Evolutionary conservation across 352 stramenopile genomes (phyloP).

Genomic region (Phytophthora hybrid): DNA sequence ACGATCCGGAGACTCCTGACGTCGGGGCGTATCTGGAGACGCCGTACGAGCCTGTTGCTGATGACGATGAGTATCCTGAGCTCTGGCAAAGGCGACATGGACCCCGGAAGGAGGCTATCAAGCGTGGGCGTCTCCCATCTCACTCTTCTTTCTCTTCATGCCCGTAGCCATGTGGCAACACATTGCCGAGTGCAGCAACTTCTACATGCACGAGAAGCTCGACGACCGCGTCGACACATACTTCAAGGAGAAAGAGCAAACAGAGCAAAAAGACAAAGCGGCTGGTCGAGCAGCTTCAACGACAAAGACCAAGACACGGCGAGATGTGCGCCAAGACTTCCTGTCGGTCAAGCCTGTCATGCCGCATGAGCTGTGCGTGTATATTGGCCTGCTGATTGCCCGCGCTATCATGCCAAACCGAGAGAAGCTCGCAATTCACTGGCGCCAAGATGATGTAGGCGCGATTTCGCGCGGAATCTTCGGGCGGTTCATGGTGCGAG

Average conservation of each 20-base stretch:
- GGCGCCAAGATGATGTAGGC: background rate
- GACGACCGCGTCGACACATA: slow-evolving; percentile 11
- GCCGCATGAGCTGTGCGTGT: slow-evolving; percentile 9
- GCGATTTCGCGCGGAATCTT: slow-evolving; percentile 4
- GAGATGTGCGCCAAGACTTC: slow-evolving; percentile 15
- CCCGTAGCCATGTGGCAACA: slow-evolving; percentile 21
- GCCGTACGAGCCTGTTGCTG: background rate
- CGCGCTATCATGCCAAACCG: slow-evolving; percentile 5
- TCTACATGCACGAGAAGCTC: slow-evolving; percentile 22
- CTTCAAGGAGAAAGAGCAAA: slow-evolving; percentile 2
- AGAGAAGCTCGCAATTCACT: slow-evolving; percentile 16
- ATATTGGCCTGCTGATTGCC: slow-evolving; percentile 4
- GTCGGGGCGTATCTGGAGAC: background rate
- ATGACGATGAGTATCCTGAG: background rate
- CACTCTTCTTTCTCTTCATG: slow-evolving; percentile 21
- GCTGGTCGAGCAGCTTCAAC: background rate
- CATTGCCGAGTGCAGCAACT: slow-evolving; percentile 23
- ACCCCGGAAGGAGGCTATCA: background rate
- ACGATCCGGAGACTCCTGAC: background rate
- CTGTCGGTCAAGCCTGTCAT: slow-evolving; percentile 4
- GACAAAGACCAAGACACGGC: background rate
- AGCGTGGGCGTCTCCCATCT: slow-evolving; percentile 1
- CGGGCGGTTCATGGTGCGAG: slow-evolving; percentile 2
- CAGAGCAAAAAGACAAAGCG: background rate
- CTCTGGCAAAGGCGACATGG: background rate